Conservation (phyloP, 1,284 basidiomycete genomes). For the Kalmanozyma brasiliensis region DNA sequence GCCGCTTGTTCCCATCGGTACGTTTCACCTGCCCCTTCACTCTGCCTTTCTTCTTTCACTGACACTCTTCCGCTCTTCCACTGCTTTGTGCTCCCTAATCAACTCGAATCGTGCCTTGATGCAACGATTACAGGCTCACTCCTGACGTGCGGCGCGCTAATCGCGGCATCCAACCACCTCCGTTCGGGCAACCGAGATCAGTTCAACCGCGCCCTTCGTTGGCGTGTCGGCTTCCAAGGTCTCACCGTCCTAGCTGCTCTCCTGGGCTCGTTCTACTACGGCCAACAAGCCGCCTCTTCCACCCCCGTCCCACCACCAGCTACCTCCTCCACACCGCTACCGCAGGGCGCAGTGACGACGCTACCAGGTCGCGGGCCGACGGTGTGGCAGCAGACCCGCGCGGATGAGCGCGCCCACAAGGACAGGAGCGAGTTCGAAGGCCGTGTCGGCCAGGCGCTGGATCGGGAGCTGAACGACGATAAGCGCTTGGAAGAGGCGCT, state of each 20-base stretch:
- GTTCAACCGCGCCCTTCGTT: slow-evolving; percentile 65
- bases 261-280: slow-evolving; percentile 59
- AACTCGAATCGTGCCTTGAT: not conserved
- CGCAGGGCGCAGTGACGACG: slow-evolving; percentile 28
- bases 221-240: slow-evolving; percentile 65
- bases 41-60: not conserved
- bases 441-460: slow-evolving; percentile 27
- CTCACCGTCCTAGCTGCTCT: slow-evolving; percentile 63
- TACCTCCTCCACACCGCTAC: slow-evolving; percentile 19
- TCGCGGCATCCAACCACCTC: slow-evolving; percentile 61
- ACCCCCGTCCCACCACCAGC: slow-evolving; percentile 29
- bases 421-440: slow-evolving; percentile 21
- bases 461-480: slow-evolving; percentile 37
- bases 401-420: slow-evolving; percentile 41
- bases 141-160: slow-evolving; percentile 61
- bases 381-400: slow-evolving; percentile 40
- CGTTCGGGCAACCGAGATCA: slow-evolving; percentile 60
- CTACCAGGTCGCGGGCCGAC: slow-evolving; percentile 38
- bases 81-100: too few relatives aligned
- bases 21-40: slow-evolving; percentile 6
- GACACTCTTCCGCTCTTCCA: not conserved
- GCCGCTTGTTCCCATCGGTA: slow-evolving; percentile 66
- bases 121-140: slow-evolving; percentile 53
- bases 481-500: slow-evolving; percentile 44
- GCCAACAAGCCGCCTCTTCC: slow-evolving; percentile 29